Conservation (phyloP, 345 rosid genomes). For the Eucalyptus curtisii region DNA sequence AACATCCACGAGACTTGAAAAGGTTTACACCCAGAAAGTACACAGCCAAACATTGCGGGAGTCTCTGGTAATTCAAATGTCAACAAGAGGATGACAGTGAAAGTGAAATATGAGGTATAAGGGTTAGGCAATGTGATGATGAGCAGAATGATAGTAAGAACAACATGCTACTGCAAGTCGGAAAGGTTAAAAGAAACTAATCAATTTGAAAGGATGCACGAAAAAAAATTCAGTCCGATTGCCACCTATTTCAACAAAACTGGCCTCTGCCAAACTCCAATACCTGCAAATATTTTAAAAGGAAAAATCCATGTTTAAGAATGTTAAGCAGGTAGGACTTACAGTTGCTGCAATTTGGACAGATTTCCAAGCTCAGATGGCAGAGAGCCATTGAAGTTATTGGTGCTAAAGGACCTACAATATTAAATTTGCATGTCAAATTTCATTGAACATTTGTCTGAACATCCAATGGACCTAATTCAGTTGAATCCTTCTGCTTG, state of each 20-base stretch:
- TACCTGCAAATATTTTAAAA: too few relatives aligned
- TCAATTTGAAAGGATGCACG: neutral
- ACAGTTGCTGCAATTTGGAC: neutral
- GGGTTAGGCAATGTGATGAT: neutral
- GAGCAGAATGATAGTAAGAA: neutral
- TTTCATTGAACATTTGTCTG: too few relatives aligned
- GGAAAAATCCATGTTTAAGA: neutral
- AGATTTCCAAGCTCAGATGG: neutral
- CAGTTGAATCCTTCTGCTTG: too few relatives aligned
- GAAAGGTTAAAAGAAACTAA: neutral
- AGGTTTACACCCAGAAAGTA: neutral
- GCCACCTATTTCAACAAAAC: too few relatives aligned
- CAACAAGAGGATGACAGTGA: neutral
- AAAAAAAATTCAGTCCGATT: too few relatives aligned
- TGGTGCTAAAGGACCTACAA: neutral
- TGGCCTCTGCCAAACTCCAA: too few relatives aligned
- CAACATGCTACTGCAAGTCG: neutral
- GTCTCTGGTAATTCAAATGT: neutral
- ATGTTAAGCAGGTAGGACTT: neutral
- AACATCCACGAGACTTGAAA: neutral
- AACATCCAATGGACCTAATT: too few relatives aligned
- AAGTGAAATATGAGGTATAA: neutral
- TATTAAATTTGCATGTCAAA: too few relatives aligned
- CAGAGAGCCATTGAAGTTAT: neutral
- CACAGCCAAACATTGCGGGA: neutral